These are phyloP conservation scores for Ophiostoma piceae DNA, from an alignment of 2,329 filamentous ascomycete genomes.

Conservation along the genomic window DNA sequence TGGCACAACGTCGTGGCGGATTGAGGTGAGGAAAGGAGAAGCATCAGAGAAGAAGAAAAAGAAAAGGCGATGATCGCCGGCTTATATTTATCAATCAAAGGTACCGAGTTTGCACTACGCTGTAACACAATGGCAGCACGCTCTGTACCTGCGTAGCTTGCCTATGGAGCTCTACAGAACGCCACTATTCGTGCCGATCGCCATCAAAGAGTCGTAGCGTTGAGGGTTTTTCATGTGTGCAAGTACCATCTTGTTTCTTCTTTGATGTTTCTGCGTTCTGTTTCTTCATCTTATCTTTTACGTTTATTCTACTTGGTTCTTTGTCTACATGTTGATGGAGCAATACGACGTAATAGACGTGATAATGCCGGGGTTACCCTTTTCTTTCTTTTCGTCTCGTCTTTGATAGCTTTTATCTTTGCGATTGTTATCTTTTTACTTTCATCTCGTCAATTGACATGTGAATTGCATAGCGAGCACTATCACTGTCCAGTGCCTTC, in stretches of 20 bases:
- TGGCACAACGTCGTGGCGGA: not conserved
- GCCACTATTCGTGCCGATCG: constrained; percentile 9
- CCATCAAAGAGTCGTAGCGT: not conserved
- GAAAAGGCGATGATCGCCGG: not conserved
- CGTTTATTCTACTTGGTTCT: not conserved
- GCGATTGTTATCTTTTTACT: not conserved
- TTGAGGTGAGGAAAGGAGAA: not conserved
- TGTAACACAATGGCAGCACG: not conserved
- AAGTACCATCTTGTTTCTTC: not conserved
- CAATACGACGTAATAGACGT: not conserved
- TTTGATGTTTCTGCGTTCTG: not conserved
- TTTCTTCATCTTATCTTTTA: constrained; percentile 2
- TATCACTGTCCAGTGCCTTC: not conserved
- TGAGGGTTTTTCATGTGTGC: not conserved
- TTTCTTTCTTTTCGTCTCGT: not conserved
- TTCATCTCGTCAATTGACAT: not conserved
- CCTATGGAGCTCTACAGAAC: constrained; percentile 1
- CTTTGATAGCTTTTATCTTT: not conserved
- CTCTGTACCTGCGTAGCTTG: not conserved
- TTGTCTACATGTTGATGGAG: constrained; percentile 8
- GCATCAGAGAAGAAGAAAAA: not conserved
- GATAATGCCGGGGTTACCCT: not conserved
- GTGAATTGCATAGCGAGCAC: not conserved
- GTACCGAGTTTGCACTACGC: not conserved
- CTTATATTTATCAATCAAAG: constrained; percentile 7